These are phyloP conservation scores for Fusarium continuum DNA, from an alignment of 2,329 filamentous ascomycete genomes.

Conservation along the genomic window DNA sequence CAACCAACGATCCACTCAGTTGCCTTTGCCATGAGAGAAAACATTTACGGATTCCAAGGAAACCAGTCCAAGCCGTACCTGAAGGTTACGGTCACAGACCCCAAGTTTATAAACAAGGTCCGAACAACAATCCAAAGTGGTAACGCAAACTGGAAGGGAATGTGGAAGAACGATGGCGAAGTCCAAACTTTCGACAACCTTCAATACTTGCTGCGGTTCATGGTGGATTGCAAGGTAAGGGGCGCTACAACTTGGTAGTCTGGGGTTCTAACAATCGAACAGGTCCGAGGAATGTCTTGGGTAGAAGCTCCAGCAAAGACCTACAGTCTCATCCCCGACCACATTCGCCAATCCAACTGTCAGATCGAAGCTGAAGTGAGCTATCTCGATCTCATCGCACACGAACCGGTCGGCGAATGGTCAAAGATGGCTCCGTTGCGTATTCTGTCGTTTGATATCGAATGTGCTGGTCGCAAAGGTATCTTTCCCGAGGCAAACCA, in stretches of 20 bases:
- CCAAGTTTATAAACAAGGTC: conserved; percentile 81
- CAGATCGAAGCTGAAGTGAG: conserved; percentile 92
- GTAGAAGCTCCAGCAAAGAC: conserved; percentile 81
- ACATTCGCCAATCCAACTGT: conserved; percentile 85
- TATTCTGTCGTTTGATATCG: conserved; percentile 96
- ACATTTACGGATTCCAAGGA: conserved; percentile 92
- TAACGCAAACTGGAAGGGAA: conserved; percentile 85
- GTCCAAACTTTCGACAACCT: conserved; percentile 96
- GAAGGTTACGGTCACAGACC: conserved; percentile 92
- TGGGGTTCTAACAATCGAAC: conserved; percentile 27
- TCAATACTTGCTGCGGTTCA: conserved; percentile 93
- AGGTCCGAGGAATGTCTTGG: conserved; percentile 97
- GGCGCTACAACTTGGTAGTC: too few relatives aligned
- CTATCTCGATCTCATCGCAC: conserved; percentile 84
- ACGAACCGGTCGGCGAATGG: conserved; percentile 92
- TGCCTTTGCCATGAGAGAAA: conserved; percentile 84
- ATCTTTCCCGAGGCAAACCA: conserved; percentile 93
- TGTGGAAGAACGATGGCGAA: conserved; percentile 79
- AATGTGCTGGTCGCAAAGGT: conserved; percentile 96
- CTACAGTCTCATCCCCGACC: conserved; percentile 74
- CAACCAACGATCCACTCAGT: conserved; percentile 82
- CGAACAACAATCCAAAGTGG: conserved; percentile 79
- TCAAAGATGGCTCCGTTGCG: conserved; percentile 96
- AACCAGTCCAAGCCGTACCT: conserved; percentile 92
- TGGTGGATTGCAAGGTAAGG: conserved; percentile 90